A percentile compares a stretch with the other conserved stretches of the same genome.
Conservation (phyloP, 169 alveolate species). For the Plasmodium sp. region DNA sequence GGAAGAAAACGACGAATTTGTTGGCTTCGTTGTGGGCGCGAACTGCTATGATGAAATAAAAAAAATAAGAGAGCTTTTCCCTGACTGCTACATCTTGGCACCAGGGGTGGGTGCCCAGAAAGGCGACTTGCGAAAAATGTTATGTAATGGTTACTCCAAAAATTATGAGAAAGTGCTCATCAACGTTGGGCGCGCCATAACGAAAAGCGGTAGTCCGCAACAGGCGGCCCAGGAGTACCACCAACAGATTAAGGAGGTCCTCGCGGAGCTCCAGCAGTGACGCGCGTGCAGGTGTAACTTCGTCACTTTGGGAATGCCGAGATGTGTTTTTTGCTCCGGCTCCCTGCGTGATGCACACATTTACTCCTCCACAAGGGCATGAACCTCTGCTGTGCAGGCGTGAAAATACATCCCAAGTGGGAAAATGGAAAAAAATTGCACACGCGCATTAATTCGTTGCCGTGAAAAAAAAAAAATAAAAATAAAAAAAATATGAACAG, state of each 20-base stretch:
- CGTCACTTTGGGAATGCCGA: not conserved
- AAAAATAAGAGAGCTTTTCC: slow-evolving; percentile 75
- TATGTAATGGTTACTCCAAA: slow-evolving; percentile 75
- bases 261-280: not conserved
- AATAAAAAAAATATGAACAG: not conserved
- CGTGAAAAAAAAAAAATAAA: not conserved
- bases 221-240: slow-evolving; percentile 23
- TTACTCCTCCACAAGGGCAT: not conserved
- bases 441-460: not conserved
- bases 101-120: slow-evolving; percentile 88
- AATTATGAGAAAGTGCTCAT: slow-evolving; percentile 29
- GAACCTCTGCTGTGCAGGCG: not conserved
- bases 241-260: slow-evolving; percentile 38
- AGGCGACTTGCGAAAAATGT: slow-evolving; percentile 78
- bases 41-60: slow-evolving; percentile 80
- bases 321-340: not conserved
- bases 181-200: slow-evolving; percentile 71
- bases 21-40: slow-evolving; percentile 80
- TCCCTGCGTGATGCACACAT: not conserved
- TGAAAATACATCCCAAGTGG: not conserved
- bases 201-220: slow-evolving; percentile 34
- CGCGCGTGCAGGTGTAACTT: not conserved
- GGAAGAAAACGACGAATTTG: slow-evolving; percentile 50
- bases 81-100: slow-evolving; percentile 77
- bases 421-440: not conserved